Percentiles rank a stretch among this genome's conserved stretches.
Conservation (phyloP, 2,329 filamentous ascomycete species). For the Penicillium sp. region DNA sequence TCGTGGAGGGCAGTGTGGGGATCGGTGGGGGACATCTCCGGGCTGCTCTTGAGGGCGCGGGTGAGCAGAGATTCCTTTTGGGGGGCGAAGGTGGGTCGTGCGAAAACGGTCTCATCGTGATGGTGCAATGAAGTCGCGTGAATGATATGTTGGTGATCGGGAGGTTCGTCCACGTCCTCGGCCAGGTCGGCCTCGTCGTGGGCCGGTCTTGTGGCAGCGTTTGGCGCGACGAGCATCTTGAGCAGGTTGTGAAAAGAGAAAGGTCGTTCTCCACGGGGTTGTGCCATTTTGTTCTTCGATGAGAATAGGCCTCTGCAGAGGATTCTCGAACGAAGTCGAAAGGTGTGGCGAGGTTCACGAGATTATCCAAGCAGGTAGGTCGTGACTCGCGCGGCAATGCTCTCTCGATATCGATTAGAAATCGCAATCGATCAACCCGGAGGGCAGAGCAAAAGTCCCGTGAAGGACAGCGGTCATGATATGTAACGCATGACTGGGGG, state of each 20-base stretch:
- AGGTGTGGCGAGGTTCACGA: constrained; percentile 20
- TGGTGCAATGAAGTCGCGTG: constrained; percentile 34
- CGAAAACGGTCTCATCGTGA: constrained; percentile 41
- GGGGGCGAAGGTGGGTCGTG: constrained; percentile 50
- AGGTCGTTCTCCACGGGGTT: constrained; percentile 35
- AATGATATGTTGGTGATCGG: constrained; percentile 57
- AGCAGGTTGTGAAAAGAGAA: constrained; percentile 45
- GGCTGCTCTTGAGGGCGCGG: constrained; percentile 71
- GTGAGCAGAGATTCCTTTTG: constrained; percentile 82
- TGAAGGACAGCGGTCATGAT: constrained; percentile 48
- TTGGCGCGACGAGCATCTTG: constrained; percentile 49
- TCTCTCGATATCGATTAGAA: constrained; percentile 34
- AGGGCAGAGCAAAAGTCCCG: constrained; percentile 35
- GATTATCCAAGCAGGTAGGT: constrained; percentile 15
- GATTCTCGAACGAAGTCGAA: constrained; percentile 9
- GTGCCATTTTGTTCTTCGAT: constrained; percentile 36
- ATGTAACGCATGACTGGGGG: constrained; percentile 39
- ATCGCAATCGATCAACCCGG: constrained; percentile 28
- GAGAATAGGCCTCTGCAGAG: constrained; percentile 12
- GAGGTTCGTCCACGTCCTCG: constrained; percentile 85
- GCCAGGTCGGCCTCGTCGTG: constrained; percentile 63
- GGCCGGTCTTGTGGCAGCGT: constrained; percentile 39
- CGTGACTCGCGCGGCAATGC: constrained; percentile 14
- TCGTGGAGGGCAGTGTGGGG: constrained; percentile 37
- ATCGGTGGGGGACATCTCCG: constrained; percentile 52